Evolutionary conservation across 1,139 yeast species (phyloP).

Genomic region (Pneumocystis carinii): DNA sequence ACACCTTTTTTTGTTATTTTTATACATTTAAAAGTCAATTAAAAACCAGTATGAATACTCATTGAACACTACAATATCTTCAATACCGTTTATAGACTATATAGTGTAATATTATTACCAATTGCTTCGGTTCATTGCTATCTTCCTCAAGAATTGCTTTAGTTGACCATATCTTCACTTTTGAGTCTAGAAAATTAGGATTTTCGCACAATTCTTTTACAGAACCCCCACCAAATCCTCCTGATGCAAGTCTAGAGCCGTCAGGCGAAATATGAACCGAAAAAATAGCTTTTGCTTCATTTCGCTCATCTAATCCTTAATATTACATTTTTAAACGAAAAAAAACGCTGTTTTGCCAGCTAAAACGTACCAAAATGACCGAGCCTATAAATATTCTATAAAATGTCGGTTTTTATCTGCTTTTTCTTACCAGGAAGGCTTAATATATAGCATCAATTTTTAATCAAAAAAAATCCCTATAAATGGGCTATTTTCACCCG

Average conservation of each 20-base stretch:
- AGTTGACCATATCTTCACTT: conserved; percentile 79
- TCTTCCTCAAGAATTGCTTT: conserved; percentile 32
- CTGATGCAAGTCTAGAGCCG: conserved; percentile 77
- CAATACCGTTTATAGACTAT: not conserved
- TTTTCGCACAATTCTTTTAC: not conserved
- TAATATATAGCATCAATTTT: not conserved
- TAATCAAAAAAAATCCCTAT: not conserved
- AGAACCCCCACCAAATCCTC: conserved; percentile 42
- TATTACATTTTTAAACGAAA: not conserved
- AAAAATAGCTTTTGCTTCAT: conserved; percentile 34
- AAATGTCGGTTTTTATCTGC: not conserved
- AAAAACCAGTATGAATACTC: conserved; percentile 49
- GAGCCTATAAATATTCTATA: not conserved
- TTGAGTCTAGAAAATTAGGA: conserved; percentile 42
- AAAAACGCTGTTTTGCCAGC: not conserved
- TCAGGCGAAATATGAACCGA: conserved; percentile 69
- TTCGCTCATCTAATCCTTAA: not conserved
- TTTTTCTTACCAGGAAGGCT: not conserved
- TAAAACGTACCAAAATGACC: not conserved
- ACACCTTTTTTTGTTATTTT: conserved; percentile 39
- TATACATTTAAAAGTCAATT: not conserved
- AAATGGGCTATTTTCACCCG: not conserved
- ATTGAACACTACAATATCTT: conserved; percentile 36
- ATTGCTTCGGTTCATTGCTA: conserved; percentile 32
- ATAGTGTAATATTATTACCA: conserved; percentile 18